Evolutionary conservation across 225 moss, liverwort and hornwort genomes (phyloP), one percentile per base, ranked within the genome.

Genomic region (Asterella californica): DNA sequence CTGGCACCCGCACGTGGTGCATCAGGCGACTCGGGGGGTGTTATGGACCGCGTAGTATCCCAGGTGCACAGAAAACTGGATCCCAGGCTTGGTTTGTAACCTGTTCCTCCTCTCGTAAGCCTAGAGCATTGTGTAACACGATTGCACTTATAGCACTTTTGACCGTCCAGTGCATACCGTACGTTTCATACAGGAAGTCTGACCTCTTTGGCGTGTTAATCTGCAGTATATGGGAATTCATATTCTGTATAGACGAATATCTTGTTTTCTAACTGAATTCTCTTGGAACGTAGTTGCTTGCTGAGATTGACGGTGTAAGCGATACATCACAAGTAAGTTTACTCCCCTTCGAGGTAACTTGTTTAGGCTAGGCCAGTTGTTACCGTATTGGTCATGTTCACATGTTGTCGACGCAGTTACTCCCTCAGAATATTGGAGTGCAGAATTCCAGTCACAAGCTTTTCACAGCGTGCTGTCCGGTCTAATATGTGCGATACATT

Each of bases 11-110:
- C 99, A 47, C 90, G 99, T 80, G 99, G 99, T 46, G 92, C 90
- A 83, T 90, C 93, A 70, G 95, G 95, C 50, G 99, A 99, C 79
- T 99, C 99, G 54, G 99, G 99, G 66, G 99, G 99, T 33, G 99
- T 99, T 46, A 99, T 99, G 99, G 99, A 99, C 64, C 86, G 99
- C 84, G 99, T 99, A 63, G 99, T 99, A 81, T 99, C 99, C 47
- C 99, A 99, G 95, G 99, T 99, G 82, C 68, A 71, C 19, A 83
- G 49, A 9, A 18, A 25, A 45, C 2, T 42, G 37, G 42, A 70
- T 70, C 57, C 57, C 18, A n/a, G 11, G 27, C n/a, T 61, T 27
- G 4, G 22, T 27, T 19, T 21, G 9, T 27, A 5, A 27, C 61
- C 52, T 61, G 9, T 27, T 61, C 9, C 27, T 61, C n/a, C n/a